These are phyloP conservation scores for Globisporangium middletonii DNA, from an alignment of 352 stramenopile genomes.

Conservation along the genomic window DNA sequence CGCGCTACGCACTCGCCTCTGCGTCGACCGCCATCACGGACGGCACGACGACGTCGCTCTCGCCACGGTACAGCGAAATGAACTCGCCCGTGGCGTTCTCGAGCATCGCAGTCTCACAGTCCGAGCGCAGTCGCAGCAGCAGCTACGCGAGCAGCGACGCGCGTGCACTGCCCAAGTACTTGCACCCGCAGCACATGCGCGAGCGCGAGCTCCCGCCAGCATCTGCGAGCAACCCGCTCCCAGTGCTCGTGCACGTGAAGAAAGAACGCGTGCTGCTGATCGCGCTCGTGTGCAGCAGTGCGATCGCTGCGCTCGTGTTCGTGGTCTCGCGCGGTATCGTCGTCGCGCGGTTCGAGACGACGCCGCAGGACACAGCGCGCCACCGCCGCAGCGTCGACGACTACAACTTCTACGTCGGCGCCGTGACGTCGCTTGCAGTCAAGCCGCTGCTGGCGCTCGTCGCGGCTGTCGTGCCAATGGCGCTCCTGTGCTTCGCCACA, in stretches of 20 bases:
- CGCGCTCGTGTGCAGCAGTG: slow-evolving; percentile 14
- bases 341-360: slow-evolving; percentile 21
- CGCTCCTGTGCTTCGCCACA: slow-evolving; percentile 53
- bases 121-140: slow-evolving; percentile 18
- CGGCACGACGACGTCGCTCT: slow-evolving; percentile 2
- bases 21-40: neutral
- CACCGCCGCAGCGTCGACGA: slow-evolving; percentile 4
- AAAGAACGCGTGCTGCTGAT: slow-evolving; percentile 29
- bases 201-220: neutral
- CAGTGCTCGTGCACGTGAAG: slow-evolving; percentile 35
- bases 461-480: slow-evolving; percentile 38
- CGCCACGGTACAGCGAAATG: slow-evolving; percentile 20
- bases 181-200: slow-evolving; percentile 4
- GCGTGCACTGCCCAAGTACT: slow-evolving; percentile 17
- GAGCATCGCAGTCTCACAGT: slow-evolving; percentile 58
- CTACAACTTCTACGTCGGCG: slow-evolving; percentile 40
- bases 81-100: slow-evolving; percentile 59
- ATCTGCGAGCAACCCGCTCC: slow-evolving; percentile 23
- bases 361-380: neutral
- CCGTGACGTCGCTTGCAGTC: slow-evolving; percentile 25
- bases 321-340: slow-evolving; percentile 34
- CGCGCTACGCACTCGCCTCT: neutral
- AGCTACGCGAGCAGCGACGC: slow-evolving; percentile 3
- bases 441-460: slow-evolving; percentile 47
- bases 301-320: slow-evolving; percentile 18